Percentiles rank a stretch among this genome's conserved stretches.
Evolutionary conservation across 2,329 filamentous ascomycete species (phyloP).

Genomic region (Drechslerella coelobrocha): DNA sequence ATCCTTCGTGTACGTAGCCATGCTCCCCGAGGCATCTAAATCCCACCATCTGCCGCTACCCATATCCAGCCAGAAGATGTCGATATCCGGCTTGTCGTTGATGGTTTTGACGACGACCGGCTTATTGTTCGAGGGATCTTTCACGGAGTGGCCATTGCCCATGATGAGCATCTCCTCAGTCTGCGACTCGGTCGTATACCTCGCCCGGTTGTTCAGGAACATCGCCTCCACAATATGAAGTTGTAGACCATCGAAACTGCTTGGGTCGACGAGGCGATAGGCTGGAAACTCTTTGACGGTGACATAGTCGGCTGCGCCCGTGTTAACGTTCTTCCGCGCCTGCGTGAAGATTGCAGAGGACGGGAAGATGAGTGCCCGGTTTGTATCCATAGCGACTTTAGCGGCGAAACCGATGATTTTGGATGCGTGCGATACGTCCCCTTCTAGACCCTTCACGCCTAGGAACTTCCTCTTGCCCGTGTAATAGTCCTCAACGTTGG

Average conservation of each 20-base stretch:
- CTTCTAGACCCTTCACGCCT: constrained; percentile 38
- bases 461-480: constrained; percentile 38
- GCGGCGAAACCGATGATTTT: constrained; percentile 43
- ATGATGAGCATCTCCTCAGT: constrained; percentile 36
- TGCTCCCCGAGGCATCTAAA: constrained; percentile 40
- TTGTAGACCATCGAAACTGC: constrained; percentile 24
- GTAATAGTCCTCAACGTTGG: constrained; percentile 43
- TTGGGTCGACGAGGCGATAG: constrained; percentile 34
- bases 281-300: constrained; percentile 37
- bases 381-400: constrained; percentile 42
- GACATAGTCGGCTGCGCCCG: constrained; percentile 46
- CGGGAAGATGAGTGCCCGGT: constrained; percentile 42
- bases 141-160: constrained; percentile 45
- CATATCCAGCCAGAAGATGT: constrained; percentile 47
- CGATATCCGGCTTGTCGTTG: constrained; percentile 21
- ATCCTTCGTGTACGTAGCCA: constrained; percentile 44
- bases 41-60: constrained; percentile 49
- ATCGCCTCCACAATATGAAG: constrained; percentile 36
- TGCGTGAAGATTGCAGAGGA: constrained; percentile 38
- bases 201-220: constrained; percentile 40
- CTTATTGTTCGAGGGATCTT: constrained; percentile 29
- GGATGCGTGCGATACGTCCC: constrained; percentile 34
- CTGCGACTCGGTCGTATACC: constrained; percentile 12
- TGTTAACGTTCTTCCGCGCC: constrained; percentile 38
- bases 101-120: constrained; percentile 43